These are phyloP conservation scores for Citrus trifoliata DNA, from an alignment of 345 rosid genomes.

Conservation along the genomic window DNA sequence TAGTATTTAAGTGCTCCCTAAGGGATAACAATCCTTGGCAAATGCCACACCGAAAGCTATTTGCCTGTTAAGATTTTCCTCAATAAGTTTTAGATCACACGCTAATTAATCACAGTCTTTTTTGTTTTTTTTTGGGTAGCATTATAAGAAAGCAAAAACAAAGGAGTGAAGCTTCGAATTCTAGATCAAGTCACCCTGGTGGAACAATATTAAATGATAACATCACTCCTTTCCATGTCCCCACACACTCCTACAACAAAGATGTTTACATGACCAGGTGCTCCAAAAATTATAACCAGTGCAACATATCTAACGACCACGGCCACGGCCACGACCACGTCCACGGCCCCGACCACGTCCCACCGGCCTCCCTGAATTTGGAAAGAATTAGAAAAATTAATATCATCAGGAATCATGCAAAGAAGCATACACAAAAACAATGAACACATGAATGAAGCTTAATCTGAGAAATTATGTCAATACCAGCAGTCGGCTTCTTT, in stretches of 20 bases:
- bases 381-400: constrained; percentile 1
- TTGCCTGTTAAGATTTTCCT: background rate
- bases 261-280: constrained; percentile 24
- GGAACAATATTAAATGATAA: constrained; percentile 1
- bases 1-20: background rate
- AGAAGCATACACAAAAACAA: background rate
- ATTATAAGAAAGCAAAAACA: background rate
- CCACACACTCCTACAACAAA: constrained; percentile 29
- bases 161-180: background rate
- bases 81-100: background rate
- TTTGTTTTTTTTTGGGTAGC: background rate
- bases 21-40: background rate
- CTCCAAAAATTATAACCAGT: constrained; percentile 19
- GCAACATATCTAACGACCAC: constrained; percentile 61
- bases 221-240: constrained; percentile 9
- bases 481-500: constrained; percentile 96
- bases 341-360: constrained; percentile 97
- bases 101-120: background rate
- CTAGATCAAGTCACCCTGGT: constrained; percentile 4
- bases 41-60: background rate
- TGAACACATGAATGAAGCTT: background rate
- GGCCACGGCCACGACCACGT: constrained; percentile 43
- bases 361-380: constrained; percentile 63
- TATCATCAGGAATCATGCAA: background rate
- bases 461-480: background rate